Evolutionary conservation across 768 basidiomycete genomes (phyloP).

Genomic region (Lentinula raphanica): DNA sequence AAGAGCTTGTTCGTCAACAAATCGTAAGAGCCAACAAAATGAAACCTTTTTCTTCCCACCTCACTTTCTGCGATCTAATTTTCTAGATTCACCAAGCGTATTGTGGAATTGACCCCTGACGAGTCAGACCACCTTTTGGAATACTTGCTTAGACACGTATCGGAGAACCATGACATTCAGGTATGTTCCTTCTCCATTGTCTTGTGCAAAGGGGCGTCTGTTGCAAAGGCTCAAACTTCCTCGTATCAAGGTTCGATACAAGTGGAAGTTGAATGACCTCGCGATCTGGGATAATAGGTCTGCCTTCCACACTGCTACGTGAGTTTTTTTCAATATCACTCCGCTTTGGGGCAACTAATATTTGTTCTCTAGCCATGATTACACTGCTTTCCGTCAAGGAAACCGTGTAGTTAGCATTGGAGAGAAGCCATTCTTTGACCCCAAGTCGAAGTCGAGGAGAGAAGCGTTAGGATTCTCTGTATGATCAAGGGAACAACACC

Average conservation of each 20-base stretch:
- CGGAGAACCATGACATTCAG: conserved; percentile 58
- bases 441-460: conserved; percentile 16
- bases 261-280: conserved; percentile 46
- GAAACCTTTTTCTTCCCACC: too few species aligned
- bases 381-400: conserved; percentile 33
- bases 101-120: conserved; percentile 46
- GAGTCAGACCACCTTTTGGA: conserved; percentile 47
- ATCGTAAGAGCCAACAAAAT: conserved; percentile 30
- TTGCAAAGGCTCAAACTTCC: too few species aligned
- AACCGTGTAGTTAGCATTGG: conserved; percentile 51
- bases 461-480: conserved; percentile 5
- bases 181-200: too few species aligned
- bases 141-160: conserved; percentile 44
- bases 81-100: conserved; percentile 47
- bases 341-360: neutral
- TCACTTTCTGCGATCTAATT: too few species aligned
- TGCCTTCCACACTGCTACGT: conserved; percentile 45
- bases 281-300: conserved; percentile 62
- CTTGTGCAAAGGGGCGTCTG: too few species aligned
- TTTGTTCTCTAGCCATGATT: conserved; percentile 26
- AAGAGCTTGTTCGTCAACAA: conserved; percentile 53
- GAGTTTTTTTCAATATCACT: conserved; percentile 9
- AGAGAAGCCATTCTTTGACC: conserved; percentile 48
- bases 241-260: conserved; percentile 45
- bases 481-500: too few species aligned